phyloP scores from a whole-genome alignment of 2,329 filamentous ascomycete species.

The Decorospora gaudefroyi region DNA sequence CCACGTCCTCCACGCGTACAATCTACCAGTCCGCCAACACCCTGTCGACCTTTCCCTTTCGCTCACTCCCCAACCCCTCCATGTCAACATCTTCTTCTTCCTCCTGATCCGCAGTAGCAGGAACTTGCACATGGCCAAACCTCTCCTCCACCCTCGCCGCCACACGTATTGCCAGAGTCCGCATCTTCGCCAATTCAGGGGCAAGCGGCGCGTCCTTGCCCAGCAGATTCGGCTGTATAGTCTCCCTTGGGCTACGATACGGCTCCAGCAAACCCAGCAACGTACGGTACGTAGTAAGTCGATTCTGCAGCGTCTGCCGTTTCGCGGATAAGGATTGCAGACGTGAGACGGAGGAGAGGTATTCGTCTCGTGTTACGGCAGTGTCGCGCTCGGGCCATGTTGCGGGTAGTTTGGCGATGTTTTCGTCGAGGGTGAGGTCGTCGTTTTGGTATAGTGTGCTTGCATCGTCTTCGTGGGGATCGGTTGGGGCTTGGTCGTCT shows the following conservation, averaged over 20 bases:
- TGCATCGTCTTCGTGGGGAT: constrained; percentile 49
- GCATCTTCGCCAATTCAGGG: constrained; percentile 68
- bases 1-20: neutral
- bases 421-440: constrained; percentile 42
- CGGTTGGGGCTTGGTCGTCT: constrained; percentile 33
- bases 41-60: constrained; percentile 32
- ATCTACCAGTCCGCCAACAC: constrained; percentile 33
- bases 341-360: constrained; percentile 49
- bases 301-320: constrained; percentile 55
- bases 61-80: constrained; percentile 20
- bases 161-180: constrained; percentile 57
- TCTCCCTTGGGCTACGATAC: constrained; percentile 54
- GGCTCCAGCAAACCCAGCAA: constrained; percentile 59
- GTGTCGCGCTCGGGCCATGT: constrained; percentile 17
- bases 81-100: constrained; percentile 32
- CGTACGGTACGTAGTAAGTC: constrained; percentile 55
- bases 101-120: constrained; percentile 33
- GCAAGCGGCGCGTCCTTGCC: constrained; percentile 68
- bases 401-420: constrained; percentile 41
- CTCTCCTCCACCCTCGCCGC: constrained; percentile 42
- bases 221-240: constrained; percentile 67
- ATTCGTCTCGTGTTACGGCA: constrained; percentile 36
- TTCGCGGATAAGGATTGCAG: constrained; percentile 56
- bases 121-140: constrained; percentile 36
- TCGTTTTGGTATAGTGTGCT: constrained; percentile 40